A percentile compares a stretch with the other conserved stretches of the same genome.
These are phyloP conservation scores for Kwoniella dendrophila DNA, from an alignment of 768 basidiomycete species.

Conservation along the genomic window DNA sequence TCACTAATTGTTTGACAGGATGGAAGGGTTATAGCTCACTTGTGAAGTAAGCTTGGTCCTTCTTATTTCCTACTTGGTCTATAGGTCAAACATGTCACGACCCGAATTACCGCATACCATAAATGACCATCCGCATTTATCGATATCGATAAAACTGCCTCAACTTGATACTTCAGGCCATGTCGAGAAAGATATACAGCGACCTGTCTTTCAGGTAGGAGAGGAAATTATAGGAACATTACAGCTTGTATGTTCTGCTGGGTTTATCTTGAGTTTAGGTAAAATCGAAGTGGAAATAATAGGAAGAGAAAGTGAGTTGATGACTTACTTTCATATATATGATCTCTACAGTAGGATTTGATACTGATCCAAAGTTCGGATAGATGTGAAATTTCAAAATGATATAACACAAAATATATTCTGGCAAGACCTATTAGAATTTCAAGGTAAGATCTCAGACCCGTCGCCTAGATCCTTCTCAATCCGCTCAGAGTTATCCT, in stretches of 20 bases:
- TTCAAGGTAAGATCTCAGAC: not conserved
- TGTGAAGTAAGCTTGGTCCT: too few relatives aligned
- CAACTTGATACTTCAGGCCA: not conserved
- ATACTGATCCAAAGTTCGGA: not conserved
- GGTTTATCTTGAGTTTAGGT: not conserved
- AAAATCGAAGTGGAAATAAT: not conserved
- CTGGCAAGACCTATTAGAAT: not conserved
- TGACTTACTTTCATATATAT: not conserved
- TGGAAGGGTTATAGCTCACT: too few relatives aligned
- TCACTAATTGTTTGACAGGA: too few relatives aligned
- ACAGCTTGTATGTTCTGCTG: not conserved
- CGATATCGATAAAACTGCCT: not conserved
- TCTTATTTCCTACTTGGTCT: not conserved
- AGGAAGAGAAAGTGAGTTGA: not conserved
- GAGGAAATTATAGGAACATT: not conserved
- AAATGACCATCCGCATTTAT: not conserved
- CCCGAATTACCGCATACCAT: conserved; percentile 1
- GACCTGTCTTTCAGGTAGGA: not conserved
- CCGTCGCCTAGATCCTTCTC: too few relatives aligned
- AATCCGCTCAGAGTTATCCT: too few relatives aligned
- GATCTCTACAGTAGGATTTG: not conserved
- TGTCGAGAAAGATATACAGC: not conserved
- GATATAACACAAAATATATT: not conserved
- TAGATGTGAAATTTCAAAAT: not conserved
- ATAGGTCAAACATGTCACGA: not conserved